A percentile compares a stretch with the other conserved stretches of the same genome.
Conservation (phyloP, 306 rosid species). For the Citrullus amarus region DNA sequence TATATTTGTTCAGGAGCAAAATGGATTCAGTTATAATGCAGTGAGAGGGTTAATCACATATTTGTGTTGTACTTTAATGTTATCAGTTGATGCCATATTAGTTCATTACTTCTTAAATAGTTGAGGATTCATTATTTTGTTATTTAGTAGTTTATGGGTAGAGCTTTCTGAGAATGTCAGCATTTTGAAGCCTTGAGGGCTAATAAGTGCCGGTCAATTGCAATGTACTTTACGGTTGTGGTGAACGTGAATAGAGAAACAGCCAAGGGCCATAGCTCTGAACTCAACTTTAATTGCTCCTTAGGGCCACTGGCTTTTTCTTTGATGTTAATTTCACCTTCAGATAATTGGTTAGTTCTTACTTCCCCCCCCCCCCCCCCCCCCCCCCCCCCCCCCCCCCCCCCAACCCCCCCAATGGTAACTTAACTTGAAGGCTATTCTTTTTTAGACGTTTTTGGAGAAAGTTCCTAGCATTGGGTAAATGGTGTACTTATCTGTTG, state of each 20-base stretch:
- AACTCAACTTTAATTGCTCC: not conserved
- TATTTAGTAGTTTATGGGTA: not conserved
- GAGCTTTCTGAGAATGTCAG: not conserved
- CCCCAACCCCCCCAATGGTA: not conserved
- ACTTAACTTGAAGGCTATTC: not conserved
- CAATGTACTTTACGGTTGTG: not conserved
- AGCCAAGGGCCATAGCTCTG: not conserved
- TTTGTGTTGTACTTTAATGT: not conserved
- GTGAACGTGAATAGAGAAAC: not conserved
- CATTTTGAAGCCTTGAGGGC: not conserved
- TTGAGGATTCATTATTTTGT: not conserved
- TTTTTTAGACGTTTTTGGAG: not conserved
- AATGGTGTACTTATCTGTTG: not conserved
- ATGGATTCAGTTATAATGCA: not conserved
- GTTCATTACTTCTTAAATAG: not conserved
- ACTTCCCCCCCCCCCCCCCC: too few relatives aligned
- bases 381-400: too few relatives aligned
- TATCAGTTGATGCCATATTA: not conserved
- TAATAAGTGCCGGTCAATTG: not conserved
- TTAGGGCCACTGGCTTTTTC: not conserved
- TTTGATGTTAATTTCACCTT: not conserved
- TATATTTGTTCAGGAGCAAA: not conserved
- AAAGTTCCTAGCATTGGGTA: not conserved
- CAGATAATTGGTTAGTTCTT: not conserved
- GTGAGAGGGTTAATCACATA: not conserved